These are phyloP conservation scores for Pleurotus ostreatus DNA, from an alignment of 768 basidiomycete species.

Conservation along the genomic window DNA sequence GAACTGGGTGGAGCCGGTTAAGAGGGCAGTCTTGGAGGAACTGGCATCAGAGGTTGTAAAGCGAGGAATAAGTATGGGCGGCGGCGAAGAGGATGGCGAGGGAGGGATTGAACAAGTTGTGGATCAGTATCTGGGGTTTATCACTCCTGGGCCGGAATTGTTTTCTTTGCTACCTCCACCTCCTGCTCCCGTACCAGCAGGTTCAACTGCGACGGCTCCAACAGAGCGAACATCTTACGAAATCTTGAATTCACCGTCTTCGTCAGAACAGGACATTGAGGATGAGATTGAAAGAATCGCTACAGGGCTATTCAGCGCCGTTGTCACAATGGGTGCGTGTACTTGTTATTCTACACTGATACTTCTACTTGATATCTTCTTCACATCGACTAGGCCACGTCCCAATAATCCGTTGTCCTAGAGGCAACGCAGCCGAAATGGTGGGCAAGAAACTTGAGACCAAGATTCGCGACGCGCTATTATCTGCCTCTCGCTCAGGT, in stretches of 20 bases:
- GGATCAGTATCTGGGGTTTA: conserved; percentile 96
- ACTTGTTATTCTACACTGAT: background rate
- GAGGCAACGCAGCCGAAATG: conserved; percentile 98
- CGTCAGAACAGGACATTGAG: conserved; percentile 88
- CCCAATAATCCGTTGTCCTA: conserved; percentile 90
- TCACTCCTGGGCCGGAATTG: conserved; percentile 86
- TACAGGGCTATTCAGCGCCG: conserved; percentile 84
- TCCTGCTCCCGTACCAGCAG: conserved; percentile 28
- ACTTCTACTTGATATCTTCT: background rate
- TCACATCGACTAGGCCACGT: conserved; percentile 60
- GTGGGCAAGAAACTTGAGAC: conserved; percentile 94
- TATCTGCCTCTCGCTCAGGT: conserved; percentile 53
- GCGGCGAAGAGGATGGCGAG: conserved; percentile 13
- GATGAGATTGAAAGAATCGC: conserved; percentile 91
- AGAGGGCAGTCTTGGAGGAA: conserved; percentile 88
- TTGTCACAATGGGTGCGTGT: conserved; percentile 79
- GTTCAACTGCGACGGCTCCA: conserved; percentile 30
- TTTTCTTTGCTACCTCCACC: conserved; percentile 82
- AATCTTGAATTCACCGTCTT: conserved; percentile 86
- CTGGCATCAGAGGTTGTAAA: conserved; percentile 84
- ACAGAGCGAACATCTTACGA: conserved; percentile 65
- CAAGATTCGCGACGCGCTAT: conserved; percentile 82
- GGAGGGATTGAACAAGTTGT: conserved; percentile 54
- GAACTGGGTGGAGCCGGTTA: conserved; percentile 91
- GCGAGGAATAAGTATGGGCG: conserved; percentile 53